Conservation (phyloP, 768 basidiomycete genomes). For the Russula vinacea region DNA sequence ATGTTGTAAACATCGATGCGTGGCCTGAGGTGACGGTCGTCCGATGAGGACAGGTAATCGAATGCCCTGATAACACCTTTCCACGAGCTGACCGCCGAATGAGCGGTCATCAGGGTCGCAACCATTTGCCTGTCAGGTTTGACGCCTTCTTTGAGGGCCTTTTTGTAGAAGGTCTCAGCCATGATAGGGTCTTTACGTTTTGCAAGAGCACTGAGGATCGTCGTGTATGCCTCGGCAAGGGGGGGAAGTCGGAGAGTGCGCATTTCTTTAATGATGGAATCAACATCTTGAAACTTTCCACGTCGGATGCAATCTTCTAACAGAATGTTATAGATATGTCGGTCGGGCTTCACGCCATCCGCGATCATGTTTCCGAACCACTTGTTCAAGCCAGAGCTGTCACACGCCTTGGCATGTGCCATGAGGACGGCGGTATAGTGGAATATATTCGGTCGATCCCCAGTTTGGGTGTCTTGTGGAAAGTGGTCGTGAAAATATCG, state of each 20-base stretch:
- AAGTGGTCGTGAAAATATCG: constrained; percentile 57
- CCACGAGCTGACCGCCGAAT: constrained; percentile 82
- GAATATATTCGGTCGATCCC: constrained; percentile 42
- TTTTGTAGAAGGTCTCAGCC: constrained; percentile 65
- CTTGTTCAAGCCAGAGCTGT: constrained; percentile 46
- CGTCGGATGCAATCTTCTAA: constrained; percentile 53
- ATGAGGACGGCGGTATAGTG: constrained; percentile 59
- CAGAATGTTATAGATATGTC: constrained; percentile 56
- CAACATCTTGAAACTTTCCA: constrained; percentile 54
- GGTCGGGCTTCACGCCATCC: constrained; percentile 52
- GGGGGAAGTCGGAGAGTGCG: constrained; percentile 46
- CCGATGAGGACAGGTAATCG: constrained; percentile 50
- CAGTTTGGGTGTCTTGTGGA: constrained; percentile 35
- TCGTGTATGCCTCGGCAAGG: constrained; percentile 57
- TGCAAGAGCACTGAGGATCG: constrained; percentile 64
- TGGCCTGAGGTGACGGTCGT: constrained; percentile 40
- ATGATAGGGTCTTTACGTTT: constrained; percentile 56
- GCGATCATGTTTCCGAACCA: constrained; percentile 56
- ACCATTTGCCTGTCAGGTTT: constrained; percentile 63
- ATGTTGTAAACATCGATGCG: constrained; percentile 69
- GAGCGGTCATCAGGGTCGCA: constrained; percentile 73
- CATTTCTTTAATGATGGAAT: constrained; percentile 59
- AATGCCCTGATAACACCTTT: constrained; percentile 66
- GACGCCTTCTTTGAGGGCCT: constrained; percentile 59
- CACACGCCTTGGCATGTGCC: constrained; percentile 48